Evolutionary conservation across 2,329 filamentous ascomycete species (phyloP).

Genomic region (Monosporascus sp.): DNA sequence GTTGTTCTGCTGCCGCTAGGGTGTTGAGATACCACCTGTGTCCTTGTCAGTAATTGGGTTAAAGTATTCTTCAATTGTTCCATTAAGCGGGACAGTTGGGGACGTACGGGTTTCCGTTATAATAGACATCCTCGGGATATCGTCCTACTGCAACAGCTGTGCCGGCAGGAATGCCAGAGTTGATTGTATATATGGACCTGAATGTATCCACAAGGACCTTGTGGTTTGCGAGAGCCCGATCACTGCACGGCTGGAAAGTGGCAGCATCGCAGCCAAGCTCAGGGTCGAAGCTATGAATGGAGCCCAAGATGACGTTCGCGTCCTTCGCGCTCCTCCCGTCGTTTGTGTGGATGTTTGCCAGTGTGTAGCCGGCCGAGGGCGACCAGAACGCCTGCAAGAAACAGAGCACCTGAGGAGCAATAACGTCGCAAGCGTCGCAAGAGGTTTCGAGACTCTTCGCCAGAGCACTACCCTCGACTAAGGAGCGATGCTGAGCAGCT

Average conservation of each 20-base stretch:
- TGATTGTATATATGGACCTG: constrained; percentile 64
- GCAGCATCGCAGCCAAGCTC: constrained; percentile 58
- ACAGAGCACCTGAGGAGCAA: constrained; percentile 68
- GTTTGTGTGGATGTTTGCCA: constrained; percentile 64
- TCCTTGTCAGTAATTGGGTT: too few relatives aligned
- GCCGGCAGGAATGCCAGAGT: constrained; percentile 57
- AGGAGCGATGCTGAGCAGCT: constrained; percentile 63
- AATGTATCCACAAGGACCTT: constrained; percentile 74
- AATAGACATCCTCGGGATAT: constrained; percentile 70
- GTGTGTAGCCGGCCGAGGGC: constrained; percentile 50
- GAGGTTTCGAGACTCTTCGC: constrained; percentile 58
- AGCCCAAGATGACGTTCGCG: constrained; percentile 62
- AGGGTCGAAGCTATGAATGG: constrained; percentile 67
- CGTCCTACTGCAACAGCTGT: constrained; percentile 59
- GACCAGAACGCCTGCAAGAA: constrained; percentile 74
- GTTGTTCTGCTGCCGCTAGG: constrained; percentile 71
- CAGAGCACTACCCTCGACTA: constrained; percentile 62
- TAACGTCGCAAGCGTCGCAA: constrained; percentile 55
- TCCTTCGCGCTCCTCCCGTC: constrained; percentile 65
- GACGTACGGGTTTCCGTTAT: constrained; percentile 63
- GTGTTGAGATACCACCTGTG: constrained; percentile 69
- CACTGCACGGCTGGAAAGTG: constrained; percentile 76
- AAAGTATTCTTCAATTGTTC: too few relatives aligned
- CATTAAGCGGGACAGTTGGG: too few relatives aligned
- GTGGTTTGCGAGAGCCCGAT: constrained; percentile 66